Conservation (phyloP, 2,329 filamentous ascomycete species). For the Cladosporium sp. region DNA sequence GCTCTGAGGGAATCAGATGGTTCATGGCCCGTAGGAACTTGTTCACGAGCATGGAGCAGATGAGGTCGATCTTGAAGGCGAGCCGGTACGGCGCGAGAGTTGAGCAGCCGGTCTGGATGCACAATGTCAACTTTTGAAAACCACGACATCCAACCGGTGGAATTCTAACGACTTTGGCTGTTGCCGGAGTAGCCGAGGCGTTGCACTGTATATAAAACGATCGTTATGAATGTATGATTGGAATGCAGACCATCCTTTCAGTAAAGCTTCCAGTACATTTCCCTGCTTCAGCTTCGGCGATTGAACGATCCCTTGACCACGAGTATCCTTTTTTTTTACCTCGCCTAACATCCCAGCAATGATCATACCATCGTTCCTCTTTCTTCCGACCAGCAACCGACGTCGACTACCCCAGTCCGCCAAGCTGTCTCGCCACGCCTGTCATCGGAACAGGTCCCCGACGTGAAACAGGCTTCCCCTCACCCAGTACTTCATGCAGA, state of each 20-base stretch:
- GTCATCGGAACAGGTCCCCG: not conserved
- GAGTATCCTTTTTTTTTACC: not conserved
- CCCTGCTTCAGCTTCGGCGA: too few species aligned
- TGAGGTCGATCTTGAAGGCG: conserved; percentile 43
- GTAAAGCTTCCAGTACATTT: too few species aligned
- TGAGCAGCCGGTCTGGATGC: conserved; percentile 46
- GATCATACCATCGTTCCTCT: not conserved
- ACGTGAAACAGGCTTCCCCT: not conserved
- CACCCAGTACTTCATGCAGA: not conserved
- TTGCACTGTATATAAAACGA: not conserved
- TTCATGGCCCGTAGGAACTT: conserved; percentile 42
- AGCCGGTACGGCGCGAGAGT: conserved; percentile 43
- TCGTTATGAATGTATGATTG: not conserved
- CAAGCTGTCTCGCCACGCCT: not conserved
- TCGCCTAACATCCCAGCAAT: not conserved
- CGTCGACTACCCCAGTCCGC: not conserved
- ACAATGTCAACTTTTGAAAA: conserved; percentile 38
- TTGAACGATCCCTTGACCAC: not conserved
- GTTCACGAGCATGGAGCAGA: conserved; percentile 43
- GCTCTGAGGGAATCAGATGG: conserved; percentile 45
- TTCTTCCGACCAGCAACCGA: not conserved
- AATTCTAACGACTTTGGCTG: too few species aligned
- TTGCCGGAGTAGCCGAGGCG: not conserved
- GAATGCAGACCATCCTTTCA: too few species aligned
- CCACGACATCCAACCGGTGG: too few species aligned